Conservation (phyloP, 495 filamentous ascomycete genomes). For the Aspergillus cristatus region DNA sequence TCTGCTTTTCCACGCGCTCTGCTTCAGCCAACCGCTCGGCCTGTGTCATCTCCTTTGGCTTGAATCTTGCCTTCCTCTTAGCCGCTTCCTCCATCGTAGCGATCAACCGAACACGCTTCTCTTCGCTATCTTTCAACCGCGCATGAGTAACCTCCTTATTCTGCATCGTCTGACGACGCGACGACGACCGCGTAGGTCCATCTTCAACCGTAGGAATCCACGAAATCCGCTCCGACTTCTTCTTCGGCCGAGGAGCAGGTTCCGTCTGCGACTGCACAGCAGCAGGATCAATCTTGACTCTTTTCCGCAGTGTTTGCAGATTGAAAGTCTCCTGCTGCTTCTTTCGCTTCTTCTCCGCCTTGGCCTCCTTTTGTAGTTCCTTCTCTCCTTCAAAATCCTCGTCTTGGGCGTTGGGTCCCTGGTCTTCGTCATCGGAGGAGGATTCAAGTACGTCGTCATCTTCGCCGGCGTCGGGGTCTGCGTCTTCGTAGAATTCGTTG, state of each 20-base stretch:
- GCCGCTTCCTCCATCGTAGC: slow-evolving; percentile 83
- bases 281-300: slow-evolving; percentile 57
- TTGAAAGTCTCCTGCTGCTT: slow-evolving; percentile 46
- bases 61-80: slow-evolving; percentile 62
- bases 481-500: slow-evolving; percentile 62
- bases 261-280: slow-evolving; percentile 37
- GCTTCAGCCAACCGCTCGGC: slow-evolving; percentile 80
- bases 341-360: slow-evolving; percentile 64
- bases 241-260: slow-evolving; percentile 60
- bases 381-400: slow-evolving; percentile 53
- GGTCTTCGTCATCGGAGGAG: slow-evolving; percentile 64
- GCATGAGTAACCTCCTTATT: slow-evolving; percentile 77
- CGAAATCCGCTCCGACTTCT: slow-evolving; percentile 85
- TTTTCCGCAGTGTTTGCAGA: slow-evolving; percentile 44
- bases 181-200: slow-evolving; percentile 71
- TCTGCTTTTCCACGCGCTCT: slow-evolving; percentile 69
- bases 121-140: slow-evolving; percentile 75
- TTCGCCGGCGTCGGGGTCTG: slow-evolving; percentile 52
- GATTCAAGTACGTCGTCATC: slow-evolving; percentile 76
- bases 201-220: slow-evolving; percentile 79
- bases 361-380: slow-evolving; percentile 55
- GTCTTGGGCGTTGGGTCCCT: slow-evolving; percentile 54
- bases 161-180: slow-evolving; percentile 69
- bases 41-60: slow-evolving; percentile 79
- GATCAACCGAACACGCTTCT: slow-evolving; percentile 66